These are phyloP conservation scores for Neocucurbitaria cava DNA, from an alignment of 2,329 filamentous ascomycete genomes.

Conservation along the genomic window DNA sequence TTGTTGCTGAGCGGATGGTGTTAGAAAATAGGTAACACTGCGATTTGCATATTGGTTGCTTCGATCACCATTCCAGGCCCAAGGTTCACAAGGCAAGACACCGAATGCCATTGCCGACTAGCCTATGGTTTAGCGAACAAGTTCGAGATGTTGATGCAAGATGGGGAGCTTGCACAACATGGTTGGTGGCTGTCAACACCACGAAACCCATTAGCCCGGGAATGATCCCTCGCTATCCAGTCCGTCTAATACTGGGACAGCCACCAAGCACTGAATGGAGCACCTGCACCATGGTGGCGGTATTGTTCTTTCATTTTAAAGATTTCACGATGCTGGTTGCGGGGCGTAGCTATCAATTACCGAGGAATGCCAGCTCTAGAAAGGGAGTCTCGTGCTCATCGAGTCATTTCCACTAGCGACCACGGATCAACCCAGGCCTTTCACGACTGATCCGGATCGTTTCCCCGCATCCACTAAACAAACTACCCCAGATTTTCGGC, in stretches of 20 bases:
- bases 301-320: slow-evolving; percentile 1
- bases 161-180: neutral
- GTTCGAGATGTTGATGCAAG: neutral
- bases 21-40: too few species aligned
- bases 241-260: neutral
- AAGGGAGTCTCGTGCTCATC: slow-evolving; percentile 8
- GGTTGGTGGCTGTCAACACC: neutral
- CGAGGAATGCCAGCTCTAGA: slow-evolving; percentile 15
- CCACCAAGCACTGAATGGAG: slow-evolving; percentile 2
- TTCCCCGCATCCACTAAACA: slow-evolving; percentile 34
- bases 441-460: slow-evolving; percentile 2
- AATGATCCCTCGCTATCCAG: neutral
- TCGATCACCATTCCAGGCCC: neutral
- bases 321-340: slow-evolving; percentile 8
- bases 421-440: slow-evolving; percentile 10
- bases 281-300: slow-evolving; percentile 14
- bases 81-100: neutral
- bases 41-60: too few species aligned
- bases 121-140: neutral
- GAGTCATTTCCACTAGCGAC: slow-evolving; percentile 24
- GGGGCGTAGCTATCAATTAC: slow-evolving; percentile 20
- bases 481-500: slow-evolving; percentile 29
- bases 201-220: neutral
- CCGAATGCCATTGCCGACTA: neutral
- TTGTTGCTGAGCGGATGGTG: too few species aligned